A percentile compares a stretch with the other conserved stretches of the same genome.
Conservation (phyloP, 306 rosid genomes). For the Cyclanthera cordifolia region DNA sequence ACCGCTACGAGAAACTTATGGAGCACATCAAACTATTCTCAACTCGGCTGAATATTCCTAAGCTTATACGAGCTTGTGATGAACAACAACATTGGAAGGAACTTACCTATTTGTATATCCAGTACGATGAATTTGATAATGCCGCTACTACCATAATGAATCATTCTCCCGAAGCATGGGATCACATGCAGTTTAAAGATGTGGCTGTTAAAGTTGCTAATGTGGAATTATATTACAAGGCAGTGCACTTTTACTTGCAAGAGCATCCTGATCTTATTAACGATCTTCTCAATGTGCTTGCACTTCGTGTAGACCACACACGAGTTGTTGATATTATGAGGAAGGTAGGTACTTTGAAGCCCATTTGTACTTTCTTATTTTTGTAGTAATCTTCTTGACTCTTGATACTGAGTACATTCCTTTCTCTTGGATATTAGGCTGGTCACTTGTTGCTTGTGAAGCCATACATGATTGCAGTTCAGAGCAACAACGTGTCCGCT, state of each 20-base stretch:
- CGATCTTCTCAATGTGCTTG: constrained; percentile 92
- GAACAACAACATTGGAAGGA: constrained; percentile 99
- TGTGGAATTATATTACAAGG: constrained; percentile 90
- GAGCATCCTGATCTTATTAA: constrained; percentile 98
- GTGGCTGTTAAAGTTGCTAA: constrained; percentile 88
- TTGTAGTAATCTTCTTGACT: not conserved
- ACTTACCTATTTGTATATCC: constrained; percentile 89
- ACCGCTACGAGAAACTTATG: constrained; percentile 97
- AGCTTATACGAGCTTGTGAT: constrained; percentile 96
- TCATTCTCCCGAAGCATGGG: constrained; percentile 99
- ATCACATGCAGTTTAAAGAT: constrained; percentile 97
- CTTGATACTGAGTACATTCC: constrained; percentile 1
- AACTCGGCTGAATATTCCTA: constrained; percentile 90
- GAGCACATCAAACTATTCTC: constrained; percentile 95
- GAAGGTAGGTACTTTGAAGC: constrained; percentile 42
- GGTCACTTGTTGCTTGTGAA: constrained; percentile 92
- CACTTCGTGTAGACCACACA: constrained; percentile 95
- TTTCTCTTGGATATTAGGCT: constrained; percentile 40
- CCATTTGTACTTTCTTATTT: not conserved
- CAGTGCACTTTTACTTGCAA: constrained; percentile 96
- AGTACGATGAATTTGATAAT: constrained; percentile 95
- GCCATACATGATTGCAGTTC: constrained; percentile 99
- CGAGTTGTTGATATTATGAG: constrained; percentile 99
- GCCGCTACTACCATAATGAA: constrained; percentile 99
- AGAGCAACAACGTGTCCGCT: constrained; percentile 94